A percentile compares a stretch with the other conserved stretches of the same genome.
phyloP scores from a whole-genome alignment of 805 yeast genomes.

The Teunomyces gatunensis region DNA sequence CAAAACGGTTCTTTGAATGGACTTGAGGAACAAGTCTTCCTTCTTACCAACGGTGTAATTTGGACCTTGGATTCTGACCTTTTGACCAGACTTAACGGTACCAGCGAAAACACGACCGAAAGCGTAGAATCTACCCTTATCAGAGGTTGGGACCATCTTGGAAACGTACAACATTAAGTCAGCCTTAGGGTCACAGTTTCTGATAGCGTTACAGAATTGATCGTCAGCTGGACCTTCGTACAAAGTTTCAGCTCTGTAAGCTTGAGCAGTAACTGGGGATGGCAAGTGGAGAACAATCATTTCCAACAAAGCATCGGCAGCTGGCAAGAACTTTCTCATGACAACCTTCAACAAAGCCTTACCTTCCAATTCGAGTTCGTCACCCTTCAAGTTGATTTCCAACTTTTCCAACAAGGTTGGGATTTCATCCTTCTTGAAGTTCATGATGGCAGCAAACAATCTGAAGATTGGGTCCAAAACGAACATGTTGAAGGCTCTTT shows the following conservation, averaged over 20 bases:
- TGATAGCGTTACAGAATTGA: constrained; percentile 85
- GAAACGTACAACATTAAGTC: constrained; percentile 99
- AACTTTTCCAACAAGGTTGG: constrained; percentile 89
- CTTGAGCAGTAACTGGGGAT: constrained; percentile 99
- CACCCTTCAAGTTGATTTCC: constrained; percentile 90
- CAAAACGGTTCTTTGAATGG: constrained; percentile 97
- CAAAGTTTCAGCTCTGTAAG: constrained; percentile 97
- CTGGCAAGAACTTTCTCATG: constrained; percentile 99
- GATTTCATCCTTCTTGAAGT: constrained; percentile 97
- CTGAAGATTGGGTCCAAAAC: constrained; percentile 98
- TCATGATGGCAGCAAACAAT: constrained; percentile 95
- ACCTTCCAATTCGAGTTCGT: constrained; percentile 98
- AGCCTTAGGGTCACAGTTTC: constrained; percentile 97
- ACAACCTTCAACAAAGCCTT: constrained; percentile 97
- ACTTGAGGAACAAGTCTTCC: constrained; percentile 95
- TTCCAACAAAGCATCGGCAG: constrained; percentile 98
- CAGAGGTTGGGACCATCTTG: constrained; percentile 99
- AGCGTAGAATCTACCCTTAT: constrained; percentile 99
- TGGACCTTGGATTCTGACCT: constrained; percentile 99
- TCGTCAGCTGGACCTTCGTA: constrained; percentile 99
- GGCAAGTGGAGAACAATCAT: constrained; percentile 98
- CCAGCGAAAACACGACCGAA: constrained; percentile 99
- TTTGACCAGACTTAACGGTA: constrained; percentile 98
- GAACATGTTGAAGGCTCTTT: constrained; percentile 99
- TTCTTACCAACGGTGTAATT: constrained; percentile 98